phyloP scores from a whole-genome alignment of 129 eudicot species.

The Calendula officinalis region DNA sequence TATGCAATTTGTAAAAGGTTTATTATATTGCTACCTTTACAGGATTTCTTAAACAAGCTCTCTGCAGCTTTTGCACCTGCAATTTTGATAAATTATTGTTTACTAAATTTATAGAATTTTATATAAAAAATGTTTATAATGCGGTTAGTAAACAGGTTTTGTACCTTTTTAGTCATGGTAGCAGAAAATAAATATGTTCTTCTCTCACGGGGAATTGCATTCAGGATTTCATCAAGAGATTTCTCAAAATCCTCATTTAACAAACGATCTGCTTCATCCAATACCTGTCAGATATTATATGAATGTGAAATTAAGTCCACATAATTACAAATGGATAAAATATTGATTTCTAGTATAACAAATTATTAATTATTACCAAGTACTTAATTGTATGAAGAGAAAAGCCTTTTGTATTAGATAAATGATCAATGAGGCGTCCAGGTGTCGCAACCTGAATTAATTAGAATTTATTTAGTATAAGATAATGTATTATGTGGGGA shows the following conservation, averaged over 20 bases:
- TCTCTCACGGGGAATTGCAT: slow-evolving; percentile 82
- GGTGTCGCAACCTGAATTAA: slow-evolving; percentile 88
- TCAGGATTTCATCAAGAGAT: slow-evolving; percentile 67
- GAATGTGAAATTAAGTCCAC: too few species aligned
- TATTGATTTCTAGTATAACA: too few species aligned
- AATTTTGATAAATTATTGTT: not conserved
- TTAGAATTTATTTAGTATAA: not conserved
- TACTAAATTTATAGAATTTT: too few species aligned
- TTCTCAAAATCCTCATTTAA: slow-evolving; percentile 89
- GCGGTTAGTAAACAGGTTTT: too few species aligned
- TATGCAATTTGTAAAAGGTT: not conserved
- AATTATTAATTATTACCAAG: slow-evolving; percentile 47
- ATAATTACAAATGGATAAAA: too few species aligned
- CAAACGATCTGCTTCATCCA: slow-evolving; percentile 96
- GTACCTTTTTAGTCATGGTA: slow-evolving; percentile 87
- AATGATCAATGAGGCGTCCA: slow-evolving; percentile 95
- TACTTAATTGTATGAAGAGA: slow-evolving; percentile 79
- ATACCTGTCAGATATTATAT: slow-evolving; percentile 44
- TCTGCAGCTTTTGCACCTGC: slow-evolving; percentile 89
- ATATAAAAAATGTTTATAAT: too few species aligned
- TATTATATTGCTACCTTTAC: slow-evolving; percentile 53
- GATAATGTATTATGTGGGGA: not conserved
- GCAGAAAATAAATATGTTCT: slow-evolving; percentile 85
- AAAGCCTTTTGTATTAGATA: slow-evolving; percentile 89
- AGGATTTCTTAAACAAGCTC: slow-evolving; percentile 86